A percentile compares a stretch with the other conserved stretches of the same genome.
phyloP scores from a whole-genome alignment of 2,329 filamentous ascomycete species.

The Zopfia rhizophila region DNA sequence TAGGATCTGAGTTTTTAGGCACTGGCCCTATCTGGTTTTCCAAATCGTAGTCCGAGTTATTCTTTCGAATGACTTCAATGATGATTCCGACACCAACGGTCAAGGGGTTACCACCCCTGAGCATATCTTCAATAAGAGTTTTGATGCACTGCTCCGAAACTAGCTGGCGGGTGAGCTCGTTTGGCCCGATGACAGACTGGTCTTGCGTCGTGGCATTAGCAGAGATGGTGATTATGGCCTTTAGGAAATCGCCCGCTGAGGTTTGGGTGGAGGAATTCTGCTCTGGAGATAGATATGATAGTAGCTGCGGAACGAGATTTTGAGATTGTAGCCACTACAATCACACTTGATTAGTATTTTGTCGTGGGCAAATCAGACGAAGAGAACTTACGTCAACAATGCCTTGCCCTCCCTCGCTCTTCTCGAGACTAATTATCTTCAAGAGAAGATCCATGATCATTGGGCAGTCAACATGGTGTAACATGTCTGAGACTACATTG shows the following conservation, averaged over 20 bases:
- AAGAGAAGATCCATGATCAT: slow-evolving; percentile 98
- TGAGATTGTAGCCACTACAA: slow-evolving; percentile 89
- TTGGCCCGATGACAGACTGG: slow-evolving; percentile 98
- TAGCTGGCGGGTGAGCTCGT: slow-evolving; percentile 93
- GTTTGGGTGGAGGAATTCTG: slow-evolving; percentile 93
- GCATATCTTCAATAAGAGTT: slow-evolving; percentile 89
- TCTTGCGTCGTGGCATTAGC: slow-evolving; percentile 98
- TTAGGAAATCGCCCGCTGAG: slow-evolving; percentile 95
- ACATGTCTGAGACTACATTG: slow-evolving; percentile 82
- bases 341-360: slow-evolving; percentile 4
- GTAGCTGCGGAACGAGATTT: slow-evolving; percentile 83
- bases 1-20: slow-evolving; percentile 87
- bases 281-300: slow-evolving; percentile 86
- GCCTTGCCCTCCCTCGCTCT: slow-evolving; percentile 88
- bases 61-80: slow-evolving; percentile 98
- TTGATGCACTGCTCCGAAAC: slow-evolving; percentile 88
- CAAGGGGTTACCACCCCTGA: slow-evolving; percentile 89
- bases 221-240: slow-evolving; percentile 98
- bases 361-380: not conserved
- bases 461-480: slow-evolving; percentile 94
- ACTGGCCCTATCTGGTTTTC: slow-evolving; percentile 86
- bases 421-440: slow-evolving; percentile 96
- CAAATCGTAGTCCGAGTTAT: slow-evolving; percentile 98
- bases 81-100: slow-evolving; percentile 97
- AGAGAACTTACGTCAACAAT: slow-evolving; percentile 83